Percentiles rank a stretch among this genome's conserved stretches.
phyloP scores from a whole-genome alignment of 2,329 filamentous ascomycete species.

The Rutstroemia sydowiana region DNA sequence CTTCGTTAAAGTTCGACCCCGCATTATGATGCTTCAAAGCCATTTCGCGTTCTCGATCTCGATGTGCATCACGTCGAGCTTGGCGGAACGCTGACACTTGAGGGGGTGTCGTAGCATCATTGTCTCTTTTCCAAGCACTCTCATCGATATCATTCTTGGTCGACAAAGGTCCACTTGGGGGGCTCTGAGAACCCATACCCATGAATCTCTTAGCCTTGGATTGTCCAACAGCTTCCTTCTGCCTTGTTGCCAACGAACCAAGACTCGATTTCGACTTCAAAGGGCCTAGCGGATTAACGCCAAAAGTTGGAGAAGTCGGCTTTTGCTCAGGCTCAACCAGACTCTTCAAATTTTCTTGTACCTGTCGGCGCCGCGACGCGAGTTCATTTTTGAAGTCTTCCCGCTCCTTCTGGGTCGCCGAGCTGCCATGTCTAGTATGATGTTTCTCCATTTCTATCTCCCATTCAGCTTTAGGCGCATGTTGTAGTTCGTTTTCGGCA shows the following conservation, averaged over 20 bases:
- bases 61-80: conserved; percentile 27
- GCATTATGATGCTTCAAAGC: conserved; percentile 21
- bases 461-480: conserved; percentile 19
- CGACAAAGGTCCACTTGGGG: conserved; percentile 32
- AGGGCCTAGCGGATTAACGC: conserved; percentile 54
- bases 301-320: conserved; percentile 27
- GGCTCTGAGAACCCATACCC: conserved; percentile 39
- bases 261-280: conserved; percentile 60
- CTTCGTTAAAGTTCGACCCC: conserved; percentile 13
- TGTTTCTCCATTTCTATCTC: conserved; percentile 24
- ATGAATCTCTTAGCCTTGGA: conserved; percentile 56
- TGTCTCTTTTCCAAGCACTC: conserved; percentile 21
- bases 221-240: conserved; percentile 31
- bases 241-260: conserved; percentile 51
- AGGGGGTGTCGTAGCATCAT: conserved; percentile 22
- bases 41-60: conserved; percentile 26
- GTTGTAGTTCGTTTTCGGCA: conserved; percentile 9
- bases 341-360: conserved; percentile 65
- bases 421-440: conserved; percentile 42
- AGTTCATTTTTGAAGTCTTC: conserved; percentile 70
- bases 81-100: conserved; percentile 26
- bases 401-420: conserved; percentile 46
- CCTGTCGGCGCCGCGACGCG: conserved; percentile 60
- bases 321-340: conserved; percentile 53
- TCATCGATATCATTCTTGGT: conserved; percentile 30